A percentile compares a stretch with the other conserved stretches of the same genome.
Conservation (phyloP, 768 basidiomycete species). For the Mycena olivaceomarginata region DNA sequence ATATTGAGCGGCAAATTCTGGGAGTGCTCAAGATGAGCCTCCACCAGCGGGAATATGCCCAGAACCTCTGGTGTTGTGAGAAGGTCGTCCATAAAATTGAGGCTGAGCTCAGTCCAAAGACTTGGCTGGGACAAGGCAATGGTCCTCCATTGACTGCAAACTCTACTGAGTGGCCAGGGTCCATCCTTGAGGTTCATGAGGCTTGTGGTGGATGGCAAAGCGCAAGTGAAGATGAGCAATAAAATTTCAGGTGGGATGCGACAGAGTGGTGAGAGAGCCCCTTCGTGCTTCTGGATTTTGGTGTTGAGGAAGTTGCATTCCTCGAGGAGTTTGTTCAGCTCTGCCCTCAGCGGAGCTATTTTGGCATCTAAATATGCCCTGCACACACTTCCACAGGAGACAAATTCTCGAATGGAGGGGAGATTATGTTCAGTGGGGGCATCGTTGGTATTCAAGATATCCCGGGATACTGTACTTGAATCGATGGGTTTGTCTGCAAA, state of each 20-base stretch:
- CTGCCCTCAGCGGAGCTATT: not conserved
- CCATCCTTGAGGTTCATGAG: too few species aligned
- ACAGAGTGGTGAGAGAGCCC: constrained; percentile 14
- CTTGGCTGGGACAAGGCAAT: constrained; percentile 3
- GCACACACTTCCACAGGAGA: constrained; percentile 10
- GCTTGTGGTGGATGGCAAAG: not conserved
- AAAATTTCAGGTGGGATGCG: constrained; percentile 18
- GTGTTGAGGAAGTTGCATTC: not conserved
- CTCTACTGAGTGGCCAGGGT: not conserved
- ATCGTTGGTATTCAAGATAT: constrained; percentile 20
- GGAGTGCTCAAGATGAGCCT: constrained; percentile 18
- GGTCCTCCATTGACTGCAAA: constrained; percentile 12
- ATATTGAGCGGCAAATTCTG: not conserved
- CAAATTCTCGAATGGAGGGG: constrained; percentile 9
- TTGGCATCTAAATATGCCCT: constrained; percentile 14
- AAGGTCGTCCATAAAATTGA: not conserved
- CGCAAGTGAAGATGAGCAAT: constrained; percentile 11
- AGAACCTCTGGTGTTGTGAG: not conserved
- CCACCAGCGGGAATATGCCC: not conserved
- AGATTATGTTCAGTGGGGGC: not conserved
- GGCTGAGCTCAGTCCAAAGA: not conserved
- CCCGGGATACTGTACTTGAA: not conserved
- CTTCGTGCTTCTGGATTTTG: constrained; percentile 17
- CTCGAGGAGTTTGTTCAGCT: not conserved
- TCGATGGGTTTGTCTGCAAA: not conserved